These are phyloP conservation scores for Akanthomyces dipterigenus DNA, from an alignment of 2,329 filamentous ascomycete species.

Conservation along the genomic window DNA sequence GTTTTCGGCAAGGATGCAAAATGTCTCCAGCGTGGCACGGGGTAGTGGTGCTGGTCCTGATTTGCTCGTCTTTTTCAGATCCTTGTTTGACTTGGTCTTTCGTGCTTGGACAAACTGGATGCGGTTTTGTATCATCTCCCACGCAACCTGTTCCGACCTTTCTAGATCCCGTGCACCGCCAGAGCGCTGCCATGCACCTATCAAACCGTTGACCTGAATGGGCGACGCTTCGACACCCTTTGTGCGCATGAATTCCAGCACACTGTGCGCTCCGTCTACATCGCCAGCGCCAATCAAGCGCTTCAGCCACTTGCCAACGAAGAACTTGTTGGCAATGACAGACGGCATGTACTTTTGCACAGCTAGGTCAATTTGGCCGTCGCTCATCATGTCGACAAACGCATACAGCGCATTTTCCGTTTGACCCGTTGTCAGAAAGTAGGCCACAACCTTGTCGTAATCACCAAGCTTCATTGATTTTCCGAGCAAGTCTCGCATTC, in stretches of 20 bases:
- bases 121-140: constrained; percentile 68
- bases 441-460: constrained; percentile 67
- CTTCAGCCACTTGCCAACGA: constrained; percentile 85
- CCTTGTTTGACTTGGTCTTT: constrained; percentile 15
- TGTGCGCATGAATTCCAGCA: constrained; percentile 68
- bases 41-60: constrained; percentile 31
- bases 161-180: constrained; percentile 46
- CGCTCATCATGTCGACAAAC: constrained; percentile 86
- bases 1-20: constrained; percentile 65
- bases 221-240: constrained; percentile 61
- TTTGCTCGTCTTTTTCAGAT: neutral
- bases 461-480: constrained; percentile 60
- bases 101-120: constrained; percentile 54
- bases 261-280: constrained; percentile 62
- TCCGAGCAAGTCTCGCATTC: constrained; percentile 55
- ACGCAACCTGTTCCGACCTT: constrained; percentile 62
- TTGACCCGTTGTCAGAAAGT: constrained; percentile 60
- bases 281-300: constrained; percentile 68
- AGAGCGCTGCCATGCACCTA: constrained; percentile 69
- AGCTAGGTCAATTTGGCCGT: constrained; percentile 44
- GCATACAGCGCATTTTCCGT: constrained; percentile 63
- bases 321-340: constrained; percentile 63
- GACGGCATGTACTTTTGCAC: constrained; percentile 39
- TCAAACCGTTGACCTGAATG: constrained; percentile 74
- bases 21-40: constrained; percentile 68